phyloP scores from a whole-genome alignment of 1,284 basidiomycete genomes.

The Ceratobasidium sp. region DNA sequence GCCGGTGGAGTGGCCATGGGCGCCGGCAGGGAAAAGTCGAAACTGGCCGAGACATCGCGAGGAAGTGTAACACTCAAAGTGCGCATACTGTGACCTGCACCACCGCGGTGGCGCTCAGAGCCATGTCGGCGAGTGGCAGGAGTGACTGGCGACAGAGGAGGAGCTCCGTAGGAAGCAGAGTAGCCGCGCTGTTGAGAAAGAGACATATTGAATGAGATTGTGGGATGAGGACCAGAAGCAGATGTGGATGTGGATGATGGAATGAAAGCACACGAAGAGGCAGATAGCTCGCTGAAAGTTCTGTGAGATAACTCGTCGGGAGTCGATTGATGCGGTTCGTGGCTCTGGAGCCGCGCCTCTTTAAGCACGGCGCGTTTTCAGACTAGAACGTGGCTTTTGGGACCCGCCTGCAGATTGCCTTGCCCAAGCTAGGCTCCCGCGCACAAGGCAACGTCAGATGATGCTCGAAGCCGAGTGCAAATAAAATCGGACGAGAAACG shows the following conservation, averaged over 20 bases:
- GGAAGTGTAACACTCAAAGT: constrained; percentile 21
- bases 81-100: not conserved
- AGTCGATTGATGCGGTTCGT: constrained; percentile 20
- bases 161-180: constrained; percentile 20
- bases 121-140: constrained; percentile 15
- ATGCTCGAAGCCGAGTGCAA: constrained; percentile 36
- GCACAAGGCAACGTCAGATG: constrained; percentile 39
- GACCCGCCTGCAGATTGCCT: not conserved
- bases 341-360: constrained; percentile 30
- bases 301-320: constrained; percentile 13
- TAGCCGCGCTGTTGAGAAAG: constrained; percentile 26
- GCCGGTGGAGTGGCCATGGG: constrained; percentile 26
- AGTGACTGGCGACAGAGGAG: constrained; percentile 20
- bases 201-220: constrained; percentile 11
- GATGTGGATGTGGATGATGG: constrained; percentile 13
- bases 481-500: constrained; percentile 36
- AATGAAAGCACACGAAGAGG: constrained; percentile 16
- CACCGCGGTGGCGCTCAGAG: not conserved
- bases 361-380: constrained; percentile 23
- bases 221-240: constrained; percentile 15
- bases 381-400: constrained; percentile 27
- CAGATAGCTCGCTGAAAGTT: not conserved
- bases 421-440: constrained; percentile 21
- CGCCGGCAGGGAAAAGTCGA: constrained; percentile 34
- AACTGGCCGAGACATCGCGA: constrained; percentile 26